phyloP scores from a whole-genome alignment of 1,284 basidiomycete species.

The Taiwanofungus camphoratus region DNA sequence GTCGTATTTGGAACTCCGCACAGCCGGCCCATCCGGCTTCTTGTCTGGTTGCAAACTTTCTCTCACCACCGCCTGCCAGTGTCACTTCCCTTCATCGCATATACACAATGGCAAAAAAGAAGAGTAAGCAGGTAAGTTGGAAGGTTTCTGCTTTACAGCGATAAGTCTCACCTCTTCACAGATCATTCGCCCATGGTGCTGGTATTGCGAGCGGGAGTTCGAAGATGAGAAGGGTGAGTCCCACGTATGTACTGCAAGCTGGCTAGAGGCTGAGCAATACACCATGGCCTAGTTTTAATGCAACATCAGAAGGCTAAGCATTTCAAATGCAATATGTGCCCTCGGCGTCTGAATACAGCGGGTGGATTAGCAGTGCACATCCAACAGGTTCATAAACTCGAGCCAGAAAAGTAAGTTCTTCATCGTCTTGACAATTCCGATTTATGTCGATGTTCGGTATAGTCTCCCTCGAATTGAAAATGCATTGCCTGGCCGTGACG shows the following conservation, averaged over 20 bases:
- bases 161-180: constrained; percentile 25
- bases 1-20: constrained; percentile 1
- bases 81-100: constrained; percentile 1
- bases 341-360: constrained; percentile 92
- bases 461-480: constrained; percentile 88
- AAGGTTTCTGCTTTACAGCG: neutral
- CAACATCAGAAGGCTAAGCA: constrained; percentile 99
- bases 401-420: constrained; percentile 82
- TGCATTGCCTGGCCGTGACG: constrained; percentile 92
- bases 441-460: constrained; percentile 2
- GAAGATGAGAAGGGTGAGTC: constrained; percentile 89
- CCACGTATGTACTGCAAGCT: neutral
- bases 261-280: constrained; percentile 2
- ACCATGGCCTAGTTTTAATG: constrained; percentile 70
- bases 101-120: constrained; percentile 70
- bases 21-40: too few species aligned
- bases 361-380: constrained; percentile 98
- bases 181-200: constrained; percentile 92
- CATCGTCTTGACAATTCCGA: neutral
- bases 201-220: constrained; percentile 99
- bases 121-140: constrained; percentile 63
- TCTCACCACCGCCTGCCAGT: constrained; percentile 5
- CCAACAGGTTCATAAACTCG: constrained; percentile 97
- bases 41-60: constrained; percentile 4
- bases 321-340: constrained; percentile 96